Percentiles rank a stretch among this genome's conserved stretches.
phyloP scores from a whole-genome alignment of 495 filamentous ascomycete species.

The Pseudomonodictys pantanalensis region DNA sequence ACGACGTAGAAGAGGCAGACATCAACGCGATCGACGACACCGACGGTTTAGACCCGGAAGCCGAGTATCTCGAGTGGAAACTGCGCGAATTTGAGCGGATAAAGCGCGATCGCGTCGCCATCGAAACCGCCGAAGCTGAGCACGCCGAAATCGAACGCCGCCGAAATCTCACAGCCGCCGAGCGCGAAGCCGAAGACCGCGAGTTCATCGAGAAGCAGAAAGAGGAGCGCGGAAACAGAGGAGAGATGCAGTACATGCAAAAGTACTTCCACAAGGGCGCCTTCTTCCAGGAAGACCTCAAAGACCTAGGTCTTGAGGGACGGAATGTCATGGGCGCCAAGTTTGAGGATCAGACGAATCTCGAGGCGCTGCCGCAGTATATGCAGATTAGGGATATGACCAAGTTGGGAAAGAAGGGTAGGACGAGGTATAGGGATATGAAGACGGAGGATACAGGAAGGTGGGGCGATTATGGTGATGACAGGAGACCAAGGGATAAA shows the following conservation, averaged over 20 bases:
- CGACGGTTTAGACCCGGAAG: conserved; percentile 82
- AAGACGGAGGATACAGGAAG: conserved; percentile 87
- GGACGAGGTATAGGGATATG: conserved; percentile 86
- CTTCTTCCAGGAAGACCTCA: conserved; percentile 81
- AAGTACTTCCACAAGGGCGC: conserved; percentile 97
- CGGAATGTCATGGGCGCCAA: conserved; percentile 76
- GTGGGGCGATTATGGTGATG: conserved; percentile 67
- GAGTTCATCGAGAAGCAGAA: conserved; percentile 73
- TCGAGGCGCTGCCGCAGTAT: conserved; percentile 82
- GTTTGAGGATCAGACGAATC: conserved; percentile 78
- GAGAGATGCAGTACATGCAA: conserved; percentile 88
- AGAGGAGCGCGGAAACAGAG: conserved; percentile 80
- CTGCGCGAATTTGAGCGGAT: conserved; percentile 85
- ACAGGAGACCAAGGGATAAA: conserved; percentile 42
- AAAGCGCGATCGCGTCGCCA: conserved; percentile 77
- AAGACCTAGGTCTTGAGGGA: conserved; percentile 67
- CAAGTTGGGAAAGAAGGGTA: conserved; percentile 85
- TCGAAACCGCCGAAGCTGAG: conserved; percentile 81
- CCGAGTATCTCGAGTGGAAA: conserved; percentile 91
- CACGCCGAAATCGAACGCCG: conserved; percentile 86
- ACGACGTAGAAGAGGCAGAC: conserved; percentile 58
- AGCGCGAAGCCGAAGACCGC: conserved; percentile 82
- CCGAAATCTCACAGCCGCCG: conserved; percentile 79
- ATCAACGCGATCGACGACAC: conserved; percentile 74
- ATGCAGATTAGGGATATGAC: conserved; percentile 94